Conservation (phyloP, 331 rosid species). For the Malus hybrid region DNA sequence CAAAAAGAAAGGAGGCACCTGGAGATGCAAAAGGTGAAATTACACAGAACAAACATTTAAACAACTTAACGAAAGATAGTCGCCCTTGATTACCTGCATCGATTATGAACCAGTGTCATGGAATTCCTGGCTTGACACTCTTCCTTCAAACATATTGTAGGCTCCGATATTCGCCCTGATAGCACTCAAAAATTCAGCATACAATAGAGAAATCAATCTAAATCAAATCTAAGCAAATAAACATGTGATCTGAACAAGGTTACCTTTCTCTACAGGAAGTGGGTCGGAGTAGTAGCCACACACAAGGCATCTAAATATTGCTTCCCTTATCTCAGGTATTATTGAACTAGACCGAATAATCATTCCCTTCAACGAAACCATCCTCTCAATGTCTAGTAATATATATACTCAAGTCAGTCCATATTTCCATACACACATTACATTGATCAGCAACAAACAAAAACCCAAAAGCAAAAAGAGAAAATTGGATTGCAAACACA, state of each 20-base stretch:
- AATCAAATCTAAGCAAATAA: neutral
- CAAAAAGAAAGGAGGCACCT: neutral
- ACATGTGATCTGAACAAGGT: neutral
- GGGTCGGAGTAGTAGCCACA: constrained; percentile 89
- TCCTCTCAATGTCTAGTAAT: constrained; percentile 79
- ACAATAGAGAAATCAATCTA: neutral
- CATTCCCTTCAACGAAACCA: constrained; percentile 92
- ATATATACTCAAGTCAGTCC: neutral
- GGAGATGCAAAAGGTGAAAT: neutral
- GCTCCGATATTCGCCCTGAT: constrained; percentile 78
- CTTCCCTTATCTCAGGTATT: constrained; percentile 93
- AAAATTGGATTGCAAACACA: neutral
- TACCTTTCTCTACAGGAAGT: constrained; percentile 80
- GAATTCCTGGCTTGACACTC: constrained; percentile 89
- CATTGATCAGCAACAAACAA: neutral
- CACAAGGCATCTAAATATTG: constrained; percentile 83
- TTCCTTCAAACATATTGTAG: constrained; percentile 66
- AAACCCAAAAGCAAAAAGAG: neutral
- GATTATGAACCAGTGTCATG: constrained; percentile 84
- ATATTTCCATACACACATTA: neutral
- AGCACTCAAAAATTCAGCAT: constrained; percentile 7
- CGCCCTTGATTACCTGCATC: constrained; percentile 62
- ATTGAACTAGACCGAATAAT: constrained; percentile 75
- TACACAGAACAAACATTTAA: neutral
- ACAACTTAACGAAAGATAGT: neutral